A percentile compares a stretch with the other conserved stretches of the same genome.
phyloP scores from a whole-genome alignment of 129 eudicot species.

The Lonicera japonica region DNA sequence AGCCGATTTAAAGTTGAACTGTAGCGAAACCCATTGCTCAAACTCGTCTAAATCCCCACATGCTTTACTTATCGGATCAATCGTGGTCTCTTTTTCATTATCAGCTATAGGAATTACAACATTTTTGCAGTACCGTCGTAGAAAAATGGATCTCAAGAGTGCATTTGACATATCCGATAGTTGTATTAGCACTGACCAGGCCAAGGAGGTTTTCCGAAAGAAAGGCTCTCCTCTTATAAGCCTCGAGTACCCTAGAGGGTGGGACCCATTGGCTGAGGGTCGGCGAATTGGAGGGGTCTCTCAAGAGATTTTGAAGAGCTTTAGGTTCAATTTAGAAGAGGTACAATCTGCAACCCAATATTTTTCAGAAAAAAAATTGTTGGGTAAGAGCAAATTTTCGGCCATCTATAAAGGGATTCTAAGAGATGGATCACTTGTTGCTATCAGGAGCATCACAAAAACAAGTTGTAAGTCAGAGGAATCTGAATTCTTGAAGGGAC shows the following conservation, averaged over 20 bases:
- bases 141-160: constrained; percentile 35
- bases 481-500: constrained; percentile 79
- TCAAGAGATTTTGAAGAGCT: constrained; percentile 59
- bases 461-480: constrained; percentile 93
- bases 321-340: constrained; percentile 81
- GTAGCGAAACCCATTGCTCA: constrained; percentile 51
- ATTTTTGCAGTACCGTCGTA: constrained; percentile 41
- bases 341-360: constrained; percentile 83
- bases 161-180: constrained; percentile 28
- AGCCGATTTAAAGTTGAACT: constrained; percentile 62
- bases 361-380: constrained; percentile 64
- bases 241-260: constrained; percentile 86
- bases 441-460: constrained; percentile 68
- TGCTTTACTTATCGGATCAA: constrained; percentile 63
- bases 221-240: constrained; percentile 88
- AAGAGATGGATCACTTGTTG: constrained; percentile 84
- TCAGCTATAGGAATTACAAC: constrained; percentile 45
- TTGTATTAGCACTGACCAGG: constrained; percentile 44
- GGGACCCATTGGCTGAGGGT: constrained; percentile 98
- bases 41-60: constrained; percentile 48
- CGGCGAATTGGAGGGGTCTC: constrained; percentile 62
- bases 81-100: constrained; percentile 41
- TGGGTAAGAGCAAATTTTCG: constrained; percentile 82
- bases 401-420: constrained; percentile 71
- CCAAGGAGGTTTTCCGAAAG: constrained; percentile 50